These are phyloP conservation scores for Eucalyptus grandis DNA, from an alignment of 345 rosid species.

Conservation along the genomic window DNA sequence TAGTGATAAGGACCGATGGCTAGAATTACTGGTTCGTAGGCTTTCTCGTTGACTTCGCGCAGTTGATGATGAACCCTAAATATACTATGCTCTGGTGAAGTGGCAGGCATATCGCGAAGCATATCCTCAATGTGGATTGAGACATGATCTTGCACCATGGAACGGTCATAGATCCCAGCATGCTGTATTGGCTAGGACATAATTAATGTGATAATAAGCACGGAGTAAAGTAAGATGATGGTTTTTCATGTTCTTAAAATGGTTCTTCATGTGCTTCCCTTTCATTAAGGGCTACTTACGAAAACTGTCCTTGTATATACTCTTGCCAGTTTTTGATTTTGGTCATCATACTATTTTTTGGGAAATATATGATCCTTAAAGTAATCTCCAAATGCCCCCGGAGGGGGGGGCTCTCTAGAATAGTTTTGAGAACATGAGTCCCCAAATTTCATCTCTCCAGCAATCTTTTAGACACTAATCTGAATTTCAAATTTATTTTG, in stretches of 20 bases:
- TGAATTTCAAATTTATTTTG: too few relatives aligned
- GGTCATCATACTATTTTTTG: too few relatives aligned
- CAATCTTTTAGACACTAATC: too few relatives aligned
- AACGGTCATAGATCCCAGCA: background rate
- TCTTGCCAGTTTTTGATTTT: too few relatives aligned
- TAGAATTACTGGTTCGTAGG: background rate
- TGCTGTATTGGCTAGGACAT: background rate
- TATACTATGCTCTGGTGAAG: fast-evolving
- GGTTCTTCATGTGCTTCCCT: background rate
- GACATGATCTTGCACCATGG: background rate
- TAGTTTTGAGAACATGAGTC: too few relatives aligned
- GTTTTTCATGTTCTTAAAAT: background rate
- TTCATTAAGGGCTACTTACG: too few relatives aligned
- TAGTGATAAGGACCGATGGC: background rate
- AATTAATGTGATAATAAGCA: background rate
- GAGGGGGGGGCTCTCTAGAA: too few relatives aligned
- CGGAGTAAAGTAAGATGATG: background rate
- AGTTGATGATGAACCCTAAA: too few relatives aligned
- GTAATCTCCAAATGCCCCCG: too few relatives aligned
- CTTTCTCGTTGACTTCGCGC: background rate
- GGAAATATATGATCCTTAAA: too few relatives aligned
- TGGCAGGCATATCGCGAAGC: fast-evolving
- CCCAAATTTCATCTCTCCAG: too few relatives aligned
- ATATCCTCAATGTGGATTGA: background rate
- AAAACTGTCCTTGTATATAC: too few relatives aligned